Evolutionary conservation across 345 rosid genomes (phyloP).

Genomic region (Aurinia saxatilis): DNA sequence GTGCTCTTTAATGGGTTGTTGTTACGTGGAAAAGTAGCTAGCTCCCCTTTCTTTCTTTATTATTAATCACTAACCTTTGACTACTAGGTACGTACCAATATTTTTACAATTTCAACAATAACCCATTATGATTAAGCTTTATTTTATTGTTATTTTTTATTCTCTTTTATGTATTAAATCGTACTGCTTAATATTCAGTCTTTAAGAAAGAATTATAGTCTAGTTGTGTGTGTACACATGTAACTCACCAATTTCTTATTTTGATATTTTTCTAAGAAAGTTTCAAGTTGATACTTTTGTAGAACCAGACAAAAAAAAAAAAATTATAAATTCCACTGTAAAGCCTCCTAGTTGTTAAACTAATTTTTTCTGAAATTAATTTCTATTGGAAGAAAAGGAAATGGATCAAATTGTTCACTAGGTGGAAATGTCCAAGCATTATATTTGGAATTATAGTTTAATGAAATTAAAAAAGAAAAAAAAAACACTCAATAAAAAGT

Average conservation of each 20-base stretch:
- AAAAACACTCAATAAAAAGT: background rate
- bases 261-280: no score
- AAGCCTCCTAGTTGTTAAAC: no score
- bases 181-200: background rate
- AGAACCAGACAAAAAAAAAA: no score
- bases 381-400: no score
- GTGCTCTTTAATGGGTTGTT: background rate
- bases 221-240: background rate
- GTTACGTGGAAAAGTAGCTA: conserved; percentile 7
- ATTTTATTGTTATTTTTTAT: no score
- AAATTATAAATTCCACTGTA: no score
- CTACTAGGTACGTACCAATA: background rate
- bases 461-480: background rate
- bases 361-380: no score
- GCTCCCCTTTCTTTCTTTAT: background rate
- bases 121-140: no score
- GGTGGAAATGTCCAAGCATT: no score
- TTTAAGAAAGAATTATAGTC: background rate
- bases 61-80: conserved; percentile 7
- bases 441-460: background rate
- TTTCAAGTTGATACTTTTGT: no score
- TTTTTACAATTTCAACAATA: background rate
- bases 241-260: background rate
- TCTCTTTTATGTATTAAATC: no score
- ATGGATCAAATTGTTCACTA: no score